Evolutionary conservation across 495 filamentous ascomycete species (phyloP).

Genomic region (Pseudotulostoma volvatum): DNA sequence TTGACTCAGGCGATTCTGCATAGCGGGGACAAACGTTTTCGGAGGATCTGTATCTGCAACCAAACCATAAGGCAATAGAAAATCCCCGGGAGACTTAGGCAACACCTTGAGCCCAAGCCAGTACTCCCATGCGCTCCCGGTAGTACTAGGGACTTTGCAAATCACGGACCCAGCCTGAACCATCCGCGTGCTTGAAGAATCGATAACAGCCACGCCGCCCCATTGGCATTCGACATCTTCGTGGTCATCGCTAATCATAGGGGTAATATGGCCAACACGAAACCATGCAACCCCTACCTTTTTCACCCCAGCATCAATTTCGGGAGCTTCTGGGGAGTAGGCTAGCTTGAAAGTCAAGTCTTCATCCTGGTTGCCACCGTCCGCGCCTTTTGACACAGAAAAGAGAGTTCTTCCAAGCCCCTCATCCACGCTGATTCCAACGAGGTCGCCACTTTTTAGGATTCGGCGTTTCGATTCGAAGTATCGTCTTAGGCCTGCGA

Average conservation of each 20-base stretch:
- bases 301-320: constrained; percentile 12
- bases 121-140: constrained; percentile 65
- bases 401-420: constrained; percentile 61
- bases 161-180: constrained; percentile 72
- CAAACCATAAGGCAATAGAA: constrained; percentile 26
- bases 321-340: constrained; percentile 11
- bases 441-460: constrained; percentile 68
- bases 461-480: constrained; percentile 67
- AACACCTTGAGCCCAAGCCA: constrained; percentile 60
- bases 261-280: constrained; percentile 55
- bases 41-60: constrained; percentile 30
- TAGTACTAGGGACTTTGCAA: constrained; percentile 55
- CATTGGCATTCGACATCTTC: constrained; percentile 52
- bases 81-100: constrained; percentile 22
- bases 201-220: constrained; percentile 69
- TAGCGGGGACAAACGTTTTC: constrained; percentile 40
- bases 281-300: constrained; percentile 73
- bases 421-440: constrained; percentile 75
- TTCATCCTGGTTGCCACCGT: constrained; percentile 44
- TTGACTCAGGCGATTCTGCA: constrained; percentile 66
- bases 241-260: constrained; percentile 35
- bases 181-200: constrained; percentile 71
- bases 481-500: constrained; percentile 68
- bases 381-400: constrained; percentile 35
- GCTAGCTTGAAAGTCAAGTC: constrained; percentile 39